Conservation (phyloP, 352 stramenopile species). For the Blastocystis sp. region DNA sequence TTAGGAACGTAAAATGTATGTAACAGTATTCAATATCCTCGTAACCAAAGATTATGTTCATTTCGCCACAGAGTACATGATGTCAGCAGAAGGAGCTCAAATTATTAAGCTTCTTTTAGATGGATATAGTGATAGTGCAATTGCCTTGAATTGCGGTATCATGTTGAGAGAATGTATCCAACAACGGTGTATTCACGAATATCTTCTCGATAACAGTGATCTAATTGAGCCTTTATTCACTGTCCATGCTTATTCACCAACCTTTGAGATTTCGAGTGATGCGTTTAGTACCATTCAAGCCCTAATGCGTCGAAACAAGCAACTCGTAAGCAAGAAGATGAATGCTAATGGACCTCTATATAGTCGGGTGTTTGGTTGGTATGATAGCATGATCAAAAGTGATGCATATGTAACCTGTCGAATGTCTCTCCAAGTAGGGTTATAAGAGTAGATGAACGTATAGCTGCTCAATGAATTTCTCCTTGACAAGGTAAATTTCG, state of each 20-base stretch:
- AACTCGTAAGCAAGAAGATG: conserved; percentile 36
- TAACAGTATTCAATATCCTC: conserved; percentile 24
- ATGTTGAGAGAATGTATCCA: conserved; percentile 53
- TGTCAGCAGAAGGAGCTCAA: background rate
- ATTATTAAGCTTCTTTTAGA: background rate
- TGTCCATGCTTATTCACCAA: background rate
- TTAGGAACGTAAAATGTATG: conserved; percentile 45
- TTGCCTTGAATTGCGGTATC: conserved; percentile 29
- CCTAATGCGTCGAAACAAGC: conserved; percentile 25
- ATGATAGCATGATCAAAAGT: background rate
- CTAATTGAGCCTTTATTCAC: conserved; percentile 37
- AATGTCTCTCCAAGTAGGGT: conserved; percentile 10
- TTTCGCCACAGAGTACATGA: conserved; percentile 21
- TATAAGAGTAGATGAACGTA: background rate
- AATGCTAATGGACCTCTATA: background rate
- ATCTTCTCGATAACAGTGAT: background rate
- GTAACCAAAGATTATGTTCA: conserved; percentile 26
- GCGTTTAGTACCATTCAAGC: conserved; percentile 31
- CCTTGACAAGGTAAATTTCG: conserved; percentile 45
- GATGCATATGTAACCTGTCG: background rate
- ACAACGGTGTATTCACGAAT: conserved; percentile 25
- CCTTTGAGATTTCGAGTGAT: conserved; percentile 32
- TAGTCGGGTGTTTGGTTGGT: conserved; percentile 9
- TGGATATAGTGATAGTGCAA: background rate
- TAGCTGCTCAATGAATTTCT: conserved; percentile 54